A percentile compares a stretch with the other conserved stretches of the same genome.
These are phyloP conservation scores for Annulohypoxylon nitens DNA, from an alignment of 495 filamentous ascomycete species.

Conservation along the genomic window DNA sequence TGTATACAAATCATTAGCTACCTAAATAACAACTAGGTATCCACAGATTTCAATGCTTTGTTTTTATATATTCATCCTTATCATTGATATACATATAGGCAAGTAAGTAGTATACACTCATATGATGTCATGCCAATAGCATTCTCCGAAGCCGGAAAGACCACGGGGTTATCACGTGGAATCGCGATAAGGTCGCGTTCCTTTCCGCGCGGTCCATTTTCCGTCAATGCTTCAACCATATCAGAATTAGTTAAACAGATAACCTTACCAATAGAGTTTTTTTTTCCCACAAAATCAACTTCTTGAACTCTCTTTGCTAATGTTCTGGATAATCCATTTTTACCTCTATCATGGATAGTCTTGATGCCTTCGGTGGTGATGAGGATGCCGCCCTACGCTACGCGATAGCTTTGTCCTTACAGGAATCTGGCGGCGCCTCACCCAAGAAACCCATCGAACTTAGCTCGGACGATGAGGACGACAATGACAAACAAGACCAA, in stretches of 20 bases:
- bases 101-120: not conserved
- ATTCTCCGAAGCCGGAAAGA: not conserved
- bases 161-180: constrained; percentile 37
- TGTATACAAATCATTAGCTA: not conserved
- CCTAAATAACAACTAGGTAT: not conserved
- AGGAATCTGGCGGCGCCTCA: constrained; percentile 46
- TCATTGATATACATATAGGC: not conserved
- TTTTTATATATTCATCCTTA: not conserved
- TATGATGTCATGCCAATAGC: constrained; percentile 4
- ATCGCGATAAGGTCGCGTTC: constrained; percentile 34
- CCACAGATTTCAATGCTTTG: not conserved
- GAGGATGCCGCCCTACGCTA: constrained; percentile 62
- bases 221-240: constrained; percentile 17
- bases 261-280: not conserved
- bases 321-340: not conserved
- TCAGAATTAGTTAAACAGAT: not conserved
- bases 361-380: constrained; percentile 48
- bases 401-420: constrained; percentile 60
- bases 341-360: constrained; percentile 38
- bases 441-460: constrained; percentile 37
- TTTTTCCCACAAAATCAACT: not conserved
- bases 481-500: constrained; percentile 41
- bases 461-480: constrained; percentile 46
- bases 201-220: constrained; percentile 16
- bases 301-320: not conserved